A percentile compares a stretch with the other conserved stretches of the same genome.
Conservation (phyloP, 2,329 filamentous ascomycete species). For the Colletotrichum shisoi region DNA sequence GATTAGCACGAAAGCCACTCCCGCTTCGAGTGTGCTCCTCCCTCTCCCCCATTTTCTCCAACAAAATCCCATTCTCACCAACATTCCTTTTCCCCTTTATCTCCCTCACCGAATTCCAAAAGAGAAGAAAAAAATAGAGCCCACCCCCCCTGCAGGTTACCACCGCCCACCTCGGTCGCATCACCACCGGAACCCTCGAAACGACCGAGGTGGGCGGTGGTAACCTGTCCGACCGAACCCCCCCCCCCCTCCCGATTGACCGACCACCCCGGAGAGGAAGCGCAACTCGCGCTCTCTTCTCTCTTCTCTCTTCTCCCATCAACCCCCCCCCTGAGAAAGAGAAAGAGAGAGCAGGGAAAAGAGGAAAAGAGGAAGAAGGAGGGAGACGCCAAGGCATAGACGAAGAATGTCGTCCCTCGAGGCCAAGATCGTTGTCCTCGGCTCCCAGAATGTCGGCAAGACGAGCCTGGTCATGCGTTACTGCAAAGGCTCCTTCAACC, state of each 20-base stretch:
- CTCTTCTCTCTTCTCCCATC: conserved; percentile 1
- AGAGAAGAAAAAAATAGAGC: too few species aligned
- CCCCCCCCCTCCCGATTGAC: conserved; percentile 3
- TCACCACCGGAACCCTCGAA: conserved; percentile 10
- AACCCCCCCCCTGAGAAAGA: background rate
- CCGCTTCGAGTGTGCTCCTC: background rate
- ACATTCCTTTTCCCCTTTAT: conserved; percentile 12
- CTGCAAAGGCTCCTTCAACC: conserved; percentile 75
- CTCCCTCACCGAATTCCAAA: conserved; percentile 1
- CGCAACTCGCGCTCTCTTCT: conserved; percentile 13
- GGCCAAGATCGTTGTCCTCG: conserved; percentile 82
- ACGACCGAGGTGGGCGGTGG: too few species aligned
- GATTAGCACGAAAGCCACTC: conserved; percentile 35
- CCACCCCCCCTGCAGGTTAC: background rate
- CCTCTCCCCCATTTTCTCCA: conserved; percentile 19
- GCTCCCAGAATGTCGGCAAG: conserved; percentile 81
- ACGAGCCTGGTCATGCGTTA: conserved; percentile 80
- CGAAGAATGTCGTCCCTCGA: conserved; percentile 68
- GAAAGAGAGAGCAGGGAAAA: background rate
- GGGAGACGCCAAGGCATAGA: background rate
- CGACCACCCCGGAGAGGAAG: conserved; percentile 14
- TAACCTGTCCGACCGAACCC: background rate
- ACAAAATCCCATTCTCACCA: conserved; percentile 15
- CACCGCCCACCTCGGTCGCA: conserved; percentile 15
- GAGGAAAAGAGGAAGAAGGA: too few species aligned